Base-by-base conservation (phyloP, 805 yeast species). In the Ogataea chonburiensis region DNA sequence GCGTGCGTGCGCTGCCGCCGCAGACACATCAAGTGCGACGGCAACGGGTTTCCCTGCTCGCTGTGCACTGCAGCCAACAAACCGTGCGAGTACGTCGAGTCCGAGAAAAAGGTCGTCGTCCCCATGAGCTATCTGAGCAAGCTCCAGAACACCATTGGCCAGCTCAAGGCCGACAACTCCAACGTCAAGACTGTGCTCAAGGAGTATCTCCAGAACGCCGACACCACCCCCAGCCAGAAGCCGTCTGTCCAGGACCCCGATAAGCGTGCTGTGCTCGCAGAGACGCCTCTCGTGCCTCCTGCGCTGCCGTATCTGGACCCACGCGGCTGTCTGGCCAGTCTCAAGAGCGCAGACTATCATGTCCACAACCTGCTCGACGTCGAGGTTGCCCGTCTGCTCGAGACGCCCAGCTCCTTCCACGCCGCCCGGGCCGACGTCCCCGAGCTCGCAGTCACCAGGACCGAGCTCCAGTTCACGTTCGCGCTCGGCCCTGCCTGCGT, bases 1-100 rank as follows among this genome's bases (percentile, higher is more conserved):
- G 52, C 55, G 11, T 81, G 88, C 53, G 70, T 73, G 1, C 60
- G 84, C 25, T 81, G 89, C 52, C 67, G 87, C 19, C 68, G 73
- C 26, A 68, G 86, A 36, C 89, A 81, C 53, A 75, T 79, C 30
- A 71, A 80, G 40, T 81, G 89, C 50, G 83, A 85, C 4, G 85
- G 86, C 3, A 25, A 28, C 15, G 83, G 82, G 3, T 70, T 71
- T 31, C 85, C 86, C 0, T 81, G 89, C 53, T 58, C 63, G 38
- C 77, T 77, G 46, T 81, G 89, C 52, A 61, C 58, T n/a, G 53
- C 68, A 30, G 75, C 79, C 9, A 68, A 68, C 37, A 65, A 75
- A 5, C 65, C 66, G 15, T 81, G 89, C 60, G 85, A 79, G 49
- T 81, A 79, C 47, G 68, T 71, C 15, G 84, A 76, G 49, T 79